Evolutionary conservation across 2,329 filamentous ascomycete genomes (phyloP), one percentile per base, ranked within the genome.

Genomic region (Fusarium buharicum): DNA sequence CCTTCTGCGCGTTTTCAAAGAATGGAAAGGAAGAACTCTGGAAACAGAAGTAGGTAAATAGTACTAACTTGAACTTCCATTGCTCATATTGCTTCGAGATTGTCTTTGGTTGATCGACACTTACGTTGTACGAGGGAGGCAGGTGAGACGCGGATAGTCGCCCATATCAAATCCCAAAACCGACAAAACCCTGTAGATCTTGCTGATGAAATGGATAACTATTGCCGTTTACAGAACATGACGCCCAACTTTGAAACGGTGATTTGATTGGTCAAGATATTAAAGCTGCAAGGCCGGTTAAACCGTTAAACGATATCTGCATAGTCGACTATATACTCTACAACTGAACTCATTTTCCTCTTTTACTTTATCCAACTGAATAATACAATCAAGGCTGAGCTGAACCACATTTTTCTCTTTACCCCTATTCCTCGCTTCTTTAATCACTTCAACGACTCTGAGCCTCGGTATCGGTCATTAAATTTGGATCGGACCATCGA

Each of bases 141-240:
- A 64, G 56, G 61, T 64, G 46, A 47, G 36, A 47, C 39, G 36
- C 43, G 47, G 47, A 38, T 45, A 41, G 43, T 55, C 28, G 17
- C 49, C 48, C 28, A 31, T 63, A 22, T 38, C 14, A 18, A 33
- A 31, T 27, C 49, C 54, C 20, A 61, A 64, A 64, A 46, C 8
- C n/a, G 60, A 56, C 16, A 64, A 46, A 61, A 64, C 60, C 60
- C 61, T 64, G 61, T 45, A 62, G 61, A 64, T 64, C 61, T 24
- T 37, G 43, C 34, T 46, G 61, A 53, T 64, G 51, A 27, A 57
- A 62, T 50, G 47, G 62, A 57, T 30, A 16, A 27, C 44, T 62
- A 50, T 61, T 64, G 45, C 61, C 61, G 49, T 60, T 64, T 64
- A 62, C 56, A 53, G 56, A 43, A 52, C 40, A 45, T 36, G 59